These are phyloP conservation scores for Lentinus tigrinus DNA, from an alignment of 768 basidiomycete genomes.

Conservation along the genomic window DNA sequence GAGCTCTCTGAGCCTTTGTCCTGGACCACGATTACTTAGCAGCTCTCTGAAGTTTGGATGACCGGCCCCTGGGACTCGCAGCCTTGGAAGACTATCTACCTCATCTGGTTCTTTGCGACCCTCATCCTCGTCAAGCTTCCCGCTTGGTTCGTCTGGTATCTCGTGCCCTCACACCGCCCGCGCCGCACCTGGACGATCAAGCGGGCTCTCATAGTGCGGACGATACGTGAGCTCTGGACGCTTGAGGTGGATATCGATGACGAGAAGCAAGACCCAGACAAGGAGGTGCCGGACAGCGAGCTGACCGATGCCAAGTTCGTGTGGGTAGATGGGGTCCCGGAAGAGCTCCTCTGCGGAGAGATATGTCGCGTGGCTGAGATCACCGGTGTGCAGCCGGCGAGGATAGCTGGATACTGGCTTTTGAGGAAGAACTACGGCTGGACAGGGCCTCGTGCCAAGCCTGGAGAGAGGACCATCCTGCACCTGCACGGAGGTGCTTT, in stretches of 20 bases:
- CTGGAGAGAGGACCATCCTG: constrained; percentile 23
- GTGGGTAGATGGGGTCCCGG: constrained; percentile 15
- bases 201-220: constrained; percentile 7
- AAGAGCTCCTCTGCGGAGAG: constrained; percentile 5
- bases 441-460: constrained; percentile 18
- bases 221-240: not conserved
- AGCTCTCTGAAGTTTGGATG: no score
- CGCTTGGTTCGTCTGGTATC: constrained; percentile 12
- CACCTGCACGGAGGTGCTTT: constrained; percentile 23
- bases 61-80: not conserved
- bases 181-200: constrained; percentile 8
- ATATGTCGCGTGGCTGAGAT: not conserved
- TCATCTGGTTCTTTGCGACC: constrained; percentile 5
- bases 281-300: constrained; percentile 1
- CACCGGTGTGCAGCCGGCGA: constrained; percentile 2
- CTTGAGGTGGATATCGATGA: not conserved
- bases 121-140: constrained; percentile 12
- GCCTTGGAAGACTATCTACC: constrained; percentile 18
- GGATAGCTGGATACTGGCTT: constrained; percentile 21
- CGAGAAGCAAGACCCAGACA: not conserved
- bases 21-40: no score
- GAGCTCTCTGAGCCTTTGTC: no score
- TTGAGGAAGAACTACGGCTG: constrained; percentile 5
- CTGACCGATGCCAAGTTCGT: constrained; percentile 12
- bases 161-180: constrained; percentile 8